phyloP scores from a whole-genome alignment of 441 rosid species.

The Croton setiger region DNA sequence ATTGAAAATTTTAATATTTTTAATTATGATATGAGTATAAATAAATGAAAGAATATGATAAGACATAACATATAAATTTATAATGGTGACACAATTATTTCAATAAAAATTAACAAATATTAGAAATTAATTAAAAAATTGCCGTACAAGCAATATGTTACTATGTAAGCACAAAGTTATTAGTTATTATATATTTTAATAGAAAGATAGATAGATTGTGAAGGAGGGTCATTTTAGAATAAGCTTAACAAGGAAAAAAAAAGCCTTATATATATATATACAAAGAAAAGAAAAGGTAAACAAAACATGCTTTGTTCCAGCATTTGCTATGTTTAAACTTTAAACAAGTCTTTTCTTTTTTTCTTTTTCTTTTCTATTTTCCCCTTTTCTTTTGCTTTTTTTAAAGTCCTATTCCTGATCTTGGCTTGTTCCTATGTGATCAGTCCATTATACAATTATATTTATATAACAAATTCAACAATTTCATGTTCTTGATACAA shows the following conservation, averaged over 20 bases:
- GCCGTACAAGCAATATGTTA: too few relatives aligned
- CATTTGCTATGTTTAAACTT: background rate
- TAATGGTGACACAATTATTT: too few relatives aligned
- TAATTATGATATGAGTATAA: too few relatives aligned
- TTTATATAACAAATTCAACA: conserved; percentile 1
- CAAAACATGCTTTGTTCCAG: background rate
- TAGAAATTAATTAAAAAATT: too few relatives aligned
- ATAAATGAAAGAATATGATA: too few relatives aligned
- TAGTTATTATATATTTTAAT: too few relatives aligned
- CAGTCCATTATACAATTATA: background rate
- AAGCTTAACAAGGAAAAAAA: background rate
- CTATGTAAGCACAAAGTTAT: too few relatives aligned
- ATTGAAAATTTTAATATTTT: too few relatives aligned
- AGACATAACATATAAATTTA: too few relatives aligned
- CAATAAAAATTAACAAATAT: too few relatives aligned
- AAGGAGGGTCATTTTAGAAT: background rate
- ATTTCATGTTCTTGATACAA: background rate
- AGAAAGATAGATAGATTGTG: too few relatives aligned
- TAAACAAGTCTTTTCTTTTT: background rate
- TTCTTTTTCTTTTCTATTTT: background rate
- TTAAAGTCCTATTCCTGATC: conserved; percentile 1
- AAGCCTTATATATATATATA: background rate
- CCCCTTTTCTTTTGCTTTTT: background rate
- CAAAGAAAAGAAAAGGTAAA: background rate
- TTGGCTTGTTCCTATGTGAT: conserved; percentile 8